Percentiles rank a stretch among this genome's conserved stretches.
phyloP scores from a whole-genome alignment of 78 protist genomes.

The Capsaspora owczarzaki region DNA sequence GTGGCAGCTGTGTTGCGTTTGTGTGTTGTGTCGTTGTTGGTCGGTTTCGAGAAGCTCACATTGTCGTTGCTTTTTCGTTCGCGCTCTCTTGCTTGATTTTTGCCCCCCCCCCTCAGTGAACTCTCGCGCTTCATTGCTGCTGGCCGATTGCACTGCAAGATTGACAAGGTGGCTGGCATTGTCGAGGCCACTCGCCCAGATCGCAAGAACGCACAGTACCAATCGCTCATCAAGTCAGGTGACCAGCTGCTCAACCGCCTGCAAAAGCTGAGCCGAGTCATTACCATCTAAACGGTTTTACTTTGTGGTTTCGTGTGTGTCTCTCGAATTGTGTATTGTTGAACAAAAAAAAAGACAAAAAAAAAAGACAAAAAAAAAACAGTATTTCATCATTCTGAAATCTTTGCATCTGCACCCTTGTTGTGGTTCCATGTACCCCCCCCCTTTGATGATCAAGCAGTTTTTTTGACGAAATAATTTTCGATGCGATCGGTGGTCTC shows the following conservation, averaged over 20 bases:
- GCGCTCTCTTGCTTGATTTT: background rate
- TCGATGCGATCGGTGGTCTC: too few species aligned
- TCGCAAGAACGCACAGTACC: slow-evolving; percentile 71
- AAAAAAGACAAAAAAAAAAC: too few species aligned
- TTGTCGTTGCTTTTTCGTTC: background rate
- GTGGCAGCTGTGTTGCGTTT: background rate
- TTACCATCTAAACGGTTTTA: slow-evolving; percentile 54
- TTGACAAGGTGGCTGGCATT: slow-evolving; percentile 80
- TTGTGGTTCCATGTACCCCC: too few species aligned
- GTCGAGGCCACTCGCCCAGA: slow-evolving; percentile 85
- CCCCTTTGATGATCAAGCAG: too few species aligned
- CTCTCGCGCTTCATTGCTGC: slow-evolving; percentile 76
- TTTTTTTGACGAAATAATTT: too few species aligned
- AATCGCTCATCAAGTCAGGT: slow-evolving; percentile 70
- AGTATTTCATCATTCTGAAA: too few species aligned
- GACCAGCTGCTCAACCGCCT: slow-evolving; percentile 86
- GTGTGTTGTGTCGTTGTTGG: background rate
- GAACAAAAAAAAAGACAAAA: too few species aligned
- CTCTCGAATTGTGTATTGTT: too few species aligned
- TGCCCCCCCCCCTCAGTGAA: slow-evolving; percentile 36
- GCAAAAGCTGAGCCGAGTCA: slow-evolving; percentile 87
- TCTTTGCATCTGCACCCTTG: too few species aligned
- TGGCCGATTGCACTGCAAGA: slow-evolving; percentile 77
- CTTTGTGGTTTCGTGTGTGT: background rate
- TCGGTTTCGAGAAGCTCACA: background rate